phyloP scores from a whole-genome alignment of 805 yeast genomes.

The Teunomyces funiuensis region DNA sequence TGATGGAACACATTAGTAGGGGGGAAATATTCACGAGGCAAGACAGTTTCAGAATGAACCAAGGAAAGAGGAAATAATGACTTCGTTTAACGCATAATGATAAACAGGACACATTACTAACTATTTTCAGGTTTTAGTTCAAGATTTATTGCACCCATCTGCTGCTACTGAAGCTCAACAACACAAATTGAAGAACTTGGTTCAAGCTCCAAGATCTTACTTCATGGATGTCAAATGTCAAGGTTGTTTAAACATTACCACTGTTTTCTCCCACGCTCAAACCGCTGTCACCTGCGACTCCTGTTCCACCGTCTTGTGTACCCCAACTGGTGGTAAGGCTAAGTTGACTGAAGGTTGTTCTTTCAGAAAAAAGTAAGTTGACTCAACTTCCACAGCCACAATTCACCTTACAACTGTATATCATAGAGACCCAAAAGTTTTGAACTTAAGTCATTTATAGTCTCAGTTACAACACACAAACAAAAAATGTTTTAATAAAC shows the following conservation, averaged over 20 bases:
- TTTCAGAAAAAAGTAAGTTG: constrained; percentile 92
- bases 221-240: constrained; percentile 99
- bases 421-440: constrained; percentile 3
- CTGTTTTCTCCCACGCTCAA: constrained; percentile 99
- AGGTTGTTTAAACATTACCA: constrained; percentile 98
- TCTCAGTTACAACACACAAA: constrained; percentile 2
- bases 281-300: constrained; percentile 99
- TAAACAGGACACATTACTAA: constrained; percentile 8
- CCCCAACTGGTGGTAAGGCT: constrained; percentile 99
- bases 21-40: not conserved
- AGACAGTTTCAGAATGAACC: not conserved
- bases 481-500: constrained; percentile 3
- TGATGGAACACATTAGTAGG: not conserved
- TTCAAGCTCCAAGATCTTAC: constrained; percentile 97
- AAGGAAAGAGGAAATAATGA: not conserved
- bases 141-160: constrained; percentile 97
- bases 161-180: constrained; percentile 95
- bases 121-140: constrained; percentile 82
- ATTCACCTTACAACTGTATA: not conserved
- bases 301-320: constrained; percentile 96
- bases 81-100: not conserved
- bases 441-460: constrained; percentile 1
- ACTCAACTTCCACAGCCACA: constrained; percentile 3
- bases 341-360: constrained; percentile 99
- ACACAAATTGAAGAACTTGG: constrained; percentile 97